Conservation (phyloP, 2,329 filamentous ascomycete genomes). For the Akanthomyces lecanii region DNA sequence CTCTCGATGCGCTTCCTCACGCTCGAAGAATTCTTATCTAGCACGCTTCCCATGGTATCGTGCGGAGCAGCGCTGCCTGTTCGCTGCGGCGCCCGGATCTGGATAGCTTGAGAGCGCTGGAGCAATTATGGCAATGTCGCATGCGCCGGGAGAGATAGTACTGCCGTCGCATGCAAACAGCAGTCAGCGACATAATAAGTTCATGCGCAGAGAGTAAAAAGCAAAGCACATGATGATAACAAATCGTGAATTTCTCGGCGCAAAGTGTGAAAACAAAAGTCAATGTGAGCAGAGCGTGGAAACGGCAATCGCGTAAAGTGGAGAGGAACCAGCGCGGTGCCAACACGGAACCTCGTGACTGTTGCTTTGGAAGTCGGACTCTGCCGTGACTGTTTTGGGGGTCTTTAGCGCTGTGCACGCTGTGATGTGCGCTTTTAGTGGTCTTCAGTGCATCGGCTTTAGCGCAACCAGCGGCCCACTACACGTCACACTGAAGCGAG, state of each 20-base stretch:
- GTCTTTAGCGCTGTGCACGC: neutral
- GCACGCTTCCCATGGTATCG: conserved; percentile 51
- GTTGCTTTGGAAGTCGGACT: conserved; percentile 7
- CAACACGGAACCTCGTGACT: conserved; percentile 41
- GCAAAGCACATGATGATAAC: neutral
- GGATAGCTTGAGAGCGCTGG: neutral
- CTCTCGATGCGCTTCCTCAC: conserved; percentile 58
- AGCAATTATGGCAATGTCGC: neutral
- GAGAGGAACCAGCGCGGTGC: conserved; percentile 25
- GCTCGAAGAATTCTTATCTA: conserved; percentile 60
- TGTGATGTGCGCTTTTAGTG: neutral
- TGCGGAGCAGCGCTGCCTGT: neutral
- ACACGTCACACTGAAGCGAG: neutral
- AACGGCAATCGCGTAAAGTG: conserved; percentile 34
- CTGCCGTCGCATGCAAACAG: neutral
- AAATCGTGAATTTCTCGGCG: neutral
- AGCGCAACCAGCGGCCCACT: neutral
- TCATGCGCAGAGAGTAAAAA: neutral
- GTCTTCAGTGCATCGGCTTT: neutral
- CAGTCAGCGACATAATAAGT: neutral
- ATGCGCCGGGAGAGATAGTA: neutral
- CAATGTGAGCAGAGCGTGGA: conserved; percentile 11
- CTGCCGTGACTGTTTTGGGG: neutral
- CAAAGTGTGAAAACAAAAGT: neutral
- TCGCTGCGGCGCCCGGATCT: neutral